phyloP scores from a whole-genome alignment of 495 filamentous ascomycete species.

The Trichocladium antarcticum region DNA sequence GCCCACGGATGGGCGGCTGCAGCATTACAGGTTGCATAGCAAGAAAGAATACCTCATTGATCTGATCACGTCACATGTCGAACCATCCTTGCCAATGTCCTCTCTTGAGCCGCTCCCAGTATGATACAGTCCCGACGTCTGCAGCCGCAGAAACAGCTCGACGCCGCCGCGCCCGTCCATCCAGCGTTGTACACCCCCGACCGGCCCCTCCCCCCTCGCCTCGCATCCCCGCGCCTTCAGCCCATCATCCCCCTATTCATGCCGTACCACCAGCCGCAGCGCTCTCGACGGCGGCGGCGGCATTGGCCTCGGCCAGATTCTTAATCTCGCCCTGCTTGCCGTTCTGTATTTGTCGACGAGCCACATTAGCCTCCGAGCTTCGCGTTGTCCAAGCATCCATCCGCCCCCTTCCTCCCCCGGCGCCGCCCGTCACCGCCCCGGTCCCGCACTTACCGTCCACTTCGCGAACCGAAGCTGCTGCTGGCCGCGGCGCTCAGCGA shows the following conservation, averaged over 20 bases:
- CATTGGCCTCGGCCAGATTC: conserved; percentile 63
- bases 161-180: neutral
- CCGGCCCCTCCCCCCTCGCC: neutral
- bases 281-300: conserved; percentile 45
- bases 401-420: conserved; percentile 7
- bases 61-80: neutral
- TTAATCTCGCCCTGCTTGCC: conserved; percentile 90
- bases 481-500: conserved; percentile 79
- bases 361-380: neutral
- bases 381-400: conserved; percentile 17
- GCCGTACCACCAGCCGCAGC: conserved; percentile 16
- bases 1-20: neutral
- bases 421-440: neutral
- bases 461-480: conserved; percentile 88
- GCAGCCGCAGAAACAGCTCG: conserved; percentile 3
- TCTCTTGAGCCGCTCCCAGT: conserved; percentile 19
- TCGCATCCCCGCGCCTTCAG: neutral
- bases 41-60: neutral
- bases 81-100: conserved; percentile 2
- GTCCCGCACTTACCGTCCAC: conserved; percentile 72
- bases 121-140: conserved; percentile 20
- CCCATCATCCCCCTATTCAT: conserved; percentile 1
- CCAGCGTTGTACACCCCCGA: neutral
- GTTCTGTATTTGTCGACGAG: conserved; percentile 45
- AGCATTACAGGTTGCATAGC: neutral